phyloP scores from a whole-genome alignment of 1,139 yeast species.

The Hyphopichia fennica region DNA sequence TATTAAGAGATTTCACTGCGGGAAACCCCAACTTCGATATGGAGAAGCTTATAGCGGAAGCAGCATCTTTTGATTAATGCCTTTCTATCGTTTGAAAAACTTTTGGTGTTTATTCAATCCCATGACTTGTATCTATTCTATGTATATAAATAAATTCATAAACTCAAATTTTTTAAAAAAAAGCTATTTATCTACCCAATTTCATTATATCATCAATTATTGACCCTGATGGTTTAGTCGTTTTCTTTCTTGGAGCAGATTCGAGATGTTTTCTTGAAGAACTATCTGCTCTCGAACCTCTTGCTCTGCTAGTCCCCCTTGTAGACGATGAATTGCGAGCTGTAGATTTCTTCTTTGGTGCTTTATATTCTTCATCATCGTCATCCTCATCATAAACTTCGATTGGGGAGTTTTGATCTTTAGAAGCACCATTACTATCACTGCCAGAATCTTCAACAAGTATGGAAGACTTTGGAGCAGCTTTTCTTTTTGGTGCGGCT shows the following conservation, averaged over 20 bases:
- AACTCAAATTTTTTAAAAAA: not conserved
- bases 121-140: not conserved
- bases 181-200: constrained; percentile 8
- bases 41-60: constrained; percentile 65
- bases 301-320: not conserved
- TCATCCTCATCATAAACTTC: not conserved
- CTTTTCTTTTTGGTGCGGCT: constrained; percentile 1
- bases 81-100: no score
- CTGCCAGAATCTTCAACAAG: not conserved
- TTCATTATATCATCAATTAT: constrained; percentile 15
- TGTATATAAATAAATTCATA: not conserved
- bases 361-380: not conserved
- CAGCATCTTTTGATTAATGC: constrained; percentile 62
- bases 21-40: constrained; percentile 67
- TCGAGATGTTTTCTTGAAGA: no score
- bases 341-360: not conserved
- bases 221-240: constrained; percentile 4
- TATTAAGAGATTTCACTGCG: constrained; percentile 65
- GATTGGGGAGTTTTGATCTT: no score
- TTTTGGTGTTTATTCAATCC: not conserved
- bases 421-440: not conserved
- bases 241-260: not conserved
- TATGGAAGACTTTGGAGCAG: constrained; percentile 3
- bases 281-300: not conserved
- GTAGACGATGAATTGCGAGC: not conserved